phyloP scores from a whole-genome alignment of 805 yeast genomes.

The Pichia scutulata region DNA sequence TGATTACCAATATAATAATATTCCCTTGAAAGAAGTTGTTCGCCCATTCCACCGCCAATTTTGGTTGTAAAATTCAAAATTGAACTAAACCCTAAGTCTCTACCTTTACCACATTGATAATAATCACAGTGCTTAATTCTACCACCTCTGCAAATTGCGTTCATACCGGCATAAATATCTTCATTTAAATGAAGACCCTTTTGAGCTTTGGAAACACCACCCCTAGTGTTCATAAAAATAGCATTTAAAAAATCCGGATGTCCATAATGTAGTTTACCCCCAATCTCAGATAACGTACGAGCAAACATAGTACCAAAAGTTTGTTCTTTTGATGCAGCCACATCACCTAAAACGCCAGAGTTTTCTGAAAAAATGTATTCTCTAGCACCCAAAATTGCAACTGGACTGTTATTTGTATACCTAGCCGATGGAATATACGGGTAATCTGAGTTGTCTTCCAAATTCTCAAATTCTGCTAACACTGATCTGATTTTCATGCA shows the following conservation, averaged over 20 bases:
- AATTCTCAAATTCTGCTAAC: conserved; percentile 72
- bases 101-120: conserved; percentile 94
- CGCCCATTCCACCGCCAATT: conserved; percentile 99
- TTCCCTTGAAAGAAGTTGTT: conserved; percentile 86
- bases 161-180: conserved; percentile 95
- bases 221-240: conserved; percentile 88
- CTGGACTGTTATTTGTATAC: conserved; percentile 41
- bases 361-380: conserved; percentile 92
- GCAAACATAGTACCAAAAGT: conserved; percentile 96
- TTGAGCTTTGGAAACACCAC: conserved; percentile 93
- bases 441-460: conserved; percentile 48
- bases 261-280: conserved; percentile 92
- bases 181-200: conserved; percentile 89
- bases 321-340: conserved; percentile 96
- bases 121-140: conserved; percentile 92
- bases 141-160: conserved; percentile 82
- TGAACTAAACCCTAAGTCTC: conserved; percentile 91
- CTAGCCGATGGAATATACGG: conserved; percentile 51
- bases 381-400: conserved; percentile 91
- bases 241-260: conserved; percentile 94
- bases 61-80: conserved; percentile 90
- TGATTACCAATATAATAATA: conserved; percentile 87
- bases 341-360: conserved; percentile 87
- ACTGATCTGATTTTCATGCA: conserved; percentile 86
- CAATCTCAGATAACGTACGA: conserved; percentile 85